phyloP scores from a whole-genome alignment of 2,329 filamentous ascomycete genomes.

The Penicillium palitans region DNA sequence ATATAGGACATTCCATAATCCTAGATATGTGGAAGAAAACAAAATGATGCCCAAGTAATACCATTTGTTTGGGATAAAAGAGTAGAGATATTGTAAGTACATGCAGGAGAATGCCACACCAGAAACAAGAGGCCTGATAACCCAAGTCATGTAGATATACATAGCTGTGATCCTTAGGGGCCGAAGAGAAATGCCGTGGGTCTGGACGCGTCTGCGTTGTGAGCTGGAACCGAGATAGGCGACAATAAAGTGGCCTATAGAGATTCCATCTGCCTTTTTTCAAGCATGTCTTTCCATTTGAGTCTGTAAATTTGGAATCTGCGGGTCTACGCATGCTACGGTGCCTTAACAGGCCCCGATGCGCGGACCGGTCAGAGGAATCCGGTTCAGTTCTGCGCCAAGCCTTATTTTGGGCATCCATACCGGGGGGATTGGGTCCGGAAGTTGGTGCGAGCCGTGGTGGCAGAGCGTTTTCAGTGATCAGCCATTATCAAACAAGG shows the following conservation, averaged over 20 bases:
- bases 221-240: not conserved
- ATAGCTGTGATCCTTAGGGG: conserved; percentile 1
- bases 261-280: not conserved
- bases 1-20: not conserved
- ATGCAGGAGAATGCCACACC: conserved; percentile 15
- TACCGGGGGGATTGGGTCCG: conserved; percentile 2
- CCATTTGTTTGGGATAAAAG: conserved; percentile 9
- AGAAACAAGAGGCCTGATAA: conserved; percentile 8
- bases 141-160: conserved; percentile 7
- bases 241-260: not conserved
- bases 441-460: conserved; percentile 2
- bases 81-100: conserved; percentile 24
- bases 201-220: not conserved
- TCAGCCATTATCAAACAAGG: conserved; percentile 2
- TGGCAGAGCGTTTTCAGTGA: conserved; percentile 1
- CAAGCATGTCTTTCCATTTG: not conserved
- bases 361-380: conserved; percentile 3
- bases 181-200: not conserved
- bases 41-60: not conserved
- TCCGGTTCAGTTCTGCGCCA: conserved; percentile 2
- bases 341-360: conserved; percentile 1
- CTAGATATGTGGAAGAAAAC: not conserved
- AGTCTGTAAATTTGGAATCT: not conserved
- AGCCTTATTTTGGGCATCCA: conserved; percentile 7
- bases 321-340: not conserved